Base-by-base conservation (phyloP, 352 stramenopile genomes). In the Saprolegnia diclina region DNA sequence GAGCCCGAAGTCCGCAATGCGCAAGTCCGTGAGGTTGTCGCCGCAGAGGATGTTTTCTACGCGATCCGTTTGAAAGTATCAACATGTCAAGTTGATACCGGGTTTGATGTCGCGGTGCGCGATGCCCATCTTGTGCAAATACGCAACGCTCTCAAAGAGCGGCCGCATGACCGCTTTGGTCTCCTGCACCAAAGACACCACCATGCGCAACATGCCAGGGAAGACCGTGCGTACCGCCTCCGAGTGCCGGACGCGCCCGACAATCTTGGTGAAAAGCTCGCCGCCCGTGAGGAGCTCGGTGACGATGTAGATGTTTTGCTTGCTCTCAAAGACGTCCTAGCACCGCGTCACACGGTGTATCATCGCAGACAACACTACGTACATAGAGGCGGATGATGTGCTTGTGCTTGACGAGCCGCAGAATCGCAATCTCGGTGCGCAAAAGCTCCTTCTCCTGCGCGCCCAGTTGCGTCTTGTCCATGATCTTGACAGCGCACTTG, bases 181-280 rank as follows among this genome's bases (percentile, higher is more conserved):
- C 63, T 98, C 88, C 71, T 72, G 19, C 1, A 22, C 44, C 21
- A 71, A 64, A n/a, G n/a, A n/a, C n/a, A n/a, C n/a, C n/a, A n/a
- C n/a, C n/a, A 48, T 6, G 26, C 35, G 16, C 14, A 26, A 6
- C 18, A 35, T 56, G 19, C 14, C 32, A 19, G 10, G 13, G 6
- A 48, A 46, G 6, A n/a, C n/a, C 11, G 18, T 56, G 6, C 37
- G 16, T 6, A 61, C 71, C 2, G 83, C 77, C 75, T 98, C 92
- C 1, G 87, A 95, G 67, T 97, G 96, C 52, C 85, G 72, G 29
- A 82, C 81, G 4, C 86, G 77, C 1, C 89, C 85, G 0, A 98
- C 92, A 71, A 99, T 99, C 4, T 90, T 84, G 77, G 98, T 97
- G 77, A 99, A 99, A 6, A 99, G 75, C 72, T 99, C 96, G 18